Evolutionary conservation across 306 rosid species (phyloP).

Genomic region (cucumber (Cucumis sativus)): Cucumber_9930_V3 NC_026657.2:28058001-28058500

Average conservation of each 20-base stretch:
- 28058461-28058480: conserved; percentile 87
- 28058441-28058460: not conserved
- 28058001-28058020: too few relatives aligned
- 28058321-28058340: not conserved
- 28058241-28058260: not conserved
- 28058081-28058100: conserved; percentile 29
- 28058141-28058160: conserved; percentile 89
- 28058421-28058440: too few relatives aligned
- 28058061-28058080: not conserved
- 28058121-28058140: conserved; percentile 91
- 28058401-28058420: too few relatives aligned
- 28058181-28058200: conserved; percentile 56
- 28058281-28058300: not conserved
- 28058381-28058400: too few relatives aligned
- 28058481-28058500: conserved; percentile 88
- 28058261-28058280: not conserved
- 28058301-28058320: not conserved
- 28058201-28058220: conserved; percentile 68
- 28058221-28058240: conserved; percentile 88
- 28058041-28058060: not conserved
- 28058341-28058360: not conserved
- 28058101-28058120: conserved; percentile 83
- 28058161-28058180: conserved; percentile 75
- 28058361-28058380: not conserved
- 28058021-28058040: not conserved